Percentiles rank a stretch among this genome's conserved stretches.
These are phyloP conservation scores for Nosema muscidifuracis DNA, from an alignment of 371 early-diverging fungal species.

Conservation along the genomic window DNA sequence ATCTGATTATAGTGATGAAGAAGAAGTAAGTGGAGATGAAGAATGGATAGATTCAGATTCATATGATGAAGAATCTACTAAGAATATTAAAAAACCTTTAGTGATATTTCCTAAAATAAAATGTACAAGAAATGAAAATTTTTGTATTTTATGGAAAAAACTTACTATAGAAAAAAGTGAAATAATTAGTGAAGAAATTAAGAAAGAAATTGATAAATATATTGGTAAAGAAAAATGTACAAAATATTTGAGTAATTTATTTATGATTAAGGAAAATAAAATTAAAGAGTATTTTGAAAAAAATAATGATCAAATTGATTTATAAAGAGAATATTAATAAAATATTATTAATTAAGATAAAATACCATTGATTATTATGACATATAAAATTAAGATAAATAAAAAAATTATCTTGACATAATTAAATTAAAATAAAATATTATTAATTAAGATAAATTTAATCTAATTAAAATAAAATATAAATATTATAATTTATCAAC, in stretches of 20 bases:
- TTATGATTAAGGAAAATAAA: too few species aligned
- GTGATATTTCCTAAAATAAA: conserved; percentile 5
- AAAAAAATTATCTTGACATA: too few species aligned
- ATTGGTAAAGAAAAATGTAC: too few species aligned
- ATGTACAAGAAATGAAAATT: not conserved
- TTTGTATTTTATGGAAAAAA: not conserved
- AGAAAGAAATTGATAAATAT: not conserved
- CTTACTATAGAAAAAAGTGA: not conserved
- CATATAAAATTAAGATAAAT: too few species aligned
- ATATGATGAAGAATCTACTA: not conserved
- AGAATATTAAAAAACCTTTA: not conserved
- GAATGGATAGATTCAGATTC: conserved; percentile 9
- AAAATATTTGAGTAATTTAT: too few species aligned
- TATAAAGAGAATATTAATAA: too few species aligned
- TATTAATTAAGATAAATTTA: too few species aligned
- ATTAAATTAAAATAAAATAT: too few species aligned
- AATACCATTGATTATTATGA: too few species aligned
- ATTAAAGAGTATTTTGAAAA: too few species aligned
- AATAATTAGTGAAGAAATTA: not conserved
- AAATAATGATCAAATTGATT: too few species aligned
- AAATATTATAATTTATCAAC: not conserved
- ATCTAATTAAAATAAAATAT: not conserved
- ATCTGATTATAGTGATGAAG: conserved; percentile 5
- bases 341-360: too few species aligned
- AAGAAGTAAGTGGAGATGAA: not conserved